phyloP scores from a whole-genome alignment of 305 asterid species.

The Fraxinus platypoda region DNA sequence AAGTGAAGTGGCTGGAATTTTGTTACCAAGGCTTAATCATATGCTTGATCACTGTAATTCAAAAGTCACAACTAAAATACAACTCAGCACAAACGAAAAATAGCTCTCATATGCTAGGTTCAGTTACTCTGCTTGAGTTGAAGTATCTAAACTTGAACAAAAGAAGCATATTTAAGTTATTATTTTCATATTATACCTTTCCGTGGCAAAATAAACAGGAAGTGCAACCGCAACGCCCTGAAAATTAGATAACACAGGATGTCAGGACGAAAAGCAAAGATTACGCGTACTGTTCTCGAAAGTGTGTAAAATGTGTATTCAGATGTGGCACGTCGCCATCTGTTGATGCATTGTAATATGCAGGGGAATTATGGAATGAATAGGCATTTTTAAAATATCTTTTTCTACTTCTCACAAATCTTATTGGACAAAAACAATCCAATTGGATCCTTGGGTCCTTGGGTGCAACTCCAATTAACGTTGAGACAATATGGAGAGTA shows the following conservation, averaged over 20 bases:
- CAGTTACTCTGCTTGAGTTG: background rate
- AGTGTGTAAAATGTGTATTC: background rate
- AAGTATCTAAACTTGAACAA: slow-evolving; percentile 6
- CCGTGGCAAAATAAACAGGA: slow-evolving; percentile 91
- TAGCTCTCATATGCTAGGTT: background rate
- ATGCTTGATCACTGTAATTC: background rate
- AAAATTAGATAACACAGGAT: slow-evolving; percentile 17
- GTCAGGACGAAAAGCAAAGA: background rate
- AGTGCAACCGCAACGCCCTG: slow-evolving; percentile 99
- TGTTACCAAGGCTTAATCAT: background rate
- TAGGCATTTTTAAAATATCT: background rate
- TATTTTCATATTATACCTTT: slow-evolving; percentile 48
- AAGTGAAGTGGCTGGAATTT: background rate
- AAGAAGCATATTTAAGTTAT: background rate
- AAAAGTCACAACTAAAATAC: background rate
- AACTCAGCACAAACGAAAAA: background rate
- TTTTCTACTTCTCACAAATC: background rate
- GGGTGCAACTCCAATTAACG: background rate
- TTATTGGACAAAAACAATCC: background rate
- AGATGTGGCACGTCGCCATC: background rate
- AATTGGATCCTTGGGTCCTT: background rate
- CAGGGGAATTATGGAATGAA: background rate
- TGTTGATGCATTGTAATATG: background rate
- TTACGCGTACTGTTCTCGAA: background rate
- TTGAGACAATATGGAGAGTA: background rate